phyloP scores from a whole-genome alignment of 2,329 filamentous ascomycete species.

The Calycina herbarum region DNA sequence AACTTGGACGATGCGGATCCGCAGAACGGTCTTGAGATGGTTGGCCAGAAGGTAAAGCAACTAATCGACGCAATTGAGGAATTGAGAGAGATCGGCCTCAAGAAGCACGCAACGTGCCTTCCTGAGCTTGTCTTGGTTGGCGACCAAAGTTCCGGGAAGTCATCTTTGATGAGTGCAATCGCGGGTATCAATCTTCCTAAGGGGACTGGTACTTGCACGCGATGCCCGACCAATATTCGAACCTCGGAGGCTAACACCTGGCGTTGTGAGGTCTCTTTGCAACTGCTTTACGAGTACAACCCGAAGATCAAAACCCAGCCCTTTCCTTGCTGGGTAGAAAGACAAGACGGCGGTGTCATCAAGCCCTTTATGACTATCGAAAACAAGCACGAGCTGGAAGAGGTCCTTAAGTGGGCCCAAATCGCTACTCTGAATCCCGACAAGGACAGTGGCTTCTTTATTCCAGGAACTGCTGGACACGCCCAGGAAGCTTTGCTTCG shows the following conservation, averaged over 20 bases:
- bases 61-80: slow-evolving; percentile 67
- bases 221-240: slow-evolving; percentile 79
- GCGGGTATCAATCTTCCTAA: slow-evolving; percentile 71
- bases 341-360: slow-evolving; percentile 40
- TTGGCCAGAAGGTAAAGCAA: slow-evolving; percentile 63
- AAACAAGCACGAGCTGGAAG: slow-evolving; percentile 63
- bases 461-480: slow-evolving; percentile 25
- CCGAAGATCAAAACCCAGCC: slow-evolving; percentile 21
- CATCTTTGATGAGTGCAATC: slow-evolving; percentile 62
- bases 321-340: slow-evolving; percentile 65
- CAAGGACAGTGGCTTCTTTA: slow-evolving; percentile 48
- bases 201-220: slow-evolving; percentile 71
- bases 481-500: slow-evolving; percentile 33
- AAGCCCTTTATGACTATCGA: slow-evolving; percentile 64
- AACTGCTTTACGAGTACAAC: slow-evolving; percentile 61
- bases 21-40: slow-evolving; percentile 44
- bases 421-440: slow-evolving; percentile 72
- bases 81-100: slow-evolving; percentile 71
- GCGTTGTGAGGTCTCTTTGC: slow-evolving; percentile 67
- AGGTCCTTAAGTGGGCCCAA: slow-evolving; percentile 72
- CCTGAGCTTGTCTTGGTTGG: slow-evolving; percentile 83
- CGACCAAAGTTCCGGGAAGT: slow-evolving; percentile 84
- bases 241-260: slow-evolving; percentile 58
- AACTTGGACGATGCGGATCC: not conserved
- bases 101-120: slow-evolving; percentile 63